Conservation (phyloP, 768 basidiomycete species). For the Suillus alpinus region DNA sequence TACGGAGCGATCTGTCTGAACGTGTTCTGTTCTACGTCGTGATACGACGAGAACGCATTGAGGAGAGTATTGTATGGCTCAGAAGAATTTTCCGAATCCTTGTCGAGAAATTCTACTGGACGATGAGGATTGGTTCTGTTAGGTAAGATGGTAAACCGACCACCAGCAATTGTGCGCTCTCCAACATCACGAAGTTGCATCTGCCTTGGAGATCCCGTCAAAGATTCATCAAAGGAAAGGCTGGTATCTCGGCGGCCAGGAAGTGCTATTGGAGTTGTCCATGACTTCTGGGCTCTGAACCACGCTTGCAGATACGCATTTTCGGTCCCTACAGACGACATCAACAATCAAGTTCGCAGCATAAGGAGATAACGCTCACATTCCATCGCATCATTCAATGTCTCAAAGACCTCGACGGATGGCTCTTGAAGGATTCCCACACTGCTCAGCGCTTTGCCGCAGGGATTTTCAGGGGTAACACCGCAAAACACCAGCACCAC, state of each 20-base stretch:
- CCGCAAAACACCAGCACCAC: constrained; percentile 92
- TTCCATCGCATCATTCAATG: constrained; percentile 89
- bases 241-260: constrained; percentile 56
- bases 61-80: constrained; percentile 77
- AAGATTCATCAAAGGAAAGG: constrained; percentile 40
- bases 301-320: constrained; percentile 86
- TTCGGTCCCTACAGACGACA: constrained; percentile 70
- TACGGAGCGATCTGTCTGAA: constrained; percentile 68
- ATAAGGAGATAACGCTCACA: constrained; percentile 46
- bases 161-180: constrained; percentile 62
- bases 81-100: constrained; percentile 27
- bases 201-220: constrained; percentile 62
- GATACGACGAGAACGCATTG: constrained; percentile 78
- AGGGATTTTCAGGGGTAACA: constrained; percentile 54
- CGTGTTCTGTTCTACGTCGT: constrained; percentile 49
- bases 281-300: constrained; percentile 65
- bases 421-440: constrained; percentile 79
- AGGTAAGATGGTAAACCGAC: constrained; percentile 29
- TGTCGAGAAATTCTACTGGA: constrained; percentile 22
- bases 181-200: constrained; percentile 71
- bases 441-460: constrained; percentile 70
- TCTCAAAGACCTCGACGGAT: constrained; percentile 78
- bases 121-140: neutral
- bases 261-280: constrained; percentile 46
- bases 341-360: constrained; percentile 6